These are phyloP conservation scores for Metschnikowia similis DNA, from an alignment of 805 yeast genomes.

Conservation along the genomic window DNA sequence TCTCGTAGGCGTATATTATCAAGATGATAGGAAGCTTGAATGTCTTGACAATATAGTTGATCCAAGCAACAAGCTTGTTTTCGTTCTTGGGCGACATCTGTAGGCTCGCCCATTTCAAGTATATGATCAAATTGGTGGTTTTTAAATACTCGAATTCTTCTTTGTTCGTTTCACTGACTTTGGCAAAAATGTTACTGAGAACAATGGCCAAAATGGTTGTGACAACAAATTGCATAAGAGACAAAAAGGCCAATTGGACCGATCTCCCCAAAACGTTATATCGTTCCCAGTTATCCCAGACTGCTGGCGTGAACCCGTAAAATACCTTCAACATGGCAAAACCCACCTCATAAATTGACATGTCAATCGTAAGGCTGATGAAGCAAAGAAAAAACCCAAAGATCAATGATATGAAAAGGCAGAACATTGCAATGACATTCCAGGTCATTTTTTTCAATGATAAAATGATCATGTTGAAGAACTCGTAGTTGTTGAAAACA, in stretches of 20 bases:
- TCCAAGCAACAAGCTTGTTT: slow-evolving; percentile 8
- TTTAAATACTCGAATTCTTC: slow-evolving; percentile 40
- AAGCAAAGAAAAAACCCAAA: slow-evolving; percentile 55
- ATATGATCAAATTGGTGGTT: slow-evolving; percentile 34
- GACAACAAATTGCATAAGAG: slow-evolving; percentile 51
- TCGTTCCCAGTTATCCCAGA: slow-evolving; percentile 52
- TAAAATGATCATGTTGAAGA: slow-evolving; percentile 48
- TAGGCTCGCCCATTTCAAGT: slow-evolving; percentile 30
- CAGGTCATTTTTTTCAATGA: slow-evolving; percentile 49
- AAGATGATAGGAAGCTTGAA: slow-evolving; percentile 35
- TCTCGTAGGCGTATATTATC: slow-evolving; percentile 32
- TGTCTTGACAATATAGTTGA: slow-evolving; percentile 21
- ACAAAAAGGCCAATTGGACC: slow-evolving; percentile 48
- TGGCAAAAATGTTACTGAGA: slow-evolving; percentile 38
- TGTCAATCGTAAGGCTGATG: slow-evolving; percentile 42
- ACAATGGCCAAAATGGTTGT: slow-evolving; percentile 55
- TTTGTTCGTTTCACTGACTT: slow-evolving; percentile 27
- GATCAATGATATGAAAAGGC: slow-evolving; percentile 46
- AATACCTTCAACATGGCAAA: slow-evolving; percentile 49
- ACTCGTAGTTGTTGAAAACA: slow-evolving; percentile 47
- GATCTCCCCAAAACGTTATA: slow-evolving; percentile 44
- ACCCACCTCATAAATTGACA: slow-evolving; percentile 41
- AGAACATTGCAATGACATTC: slow-evolving; percentile 46
- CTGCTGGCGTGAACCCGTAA: slow-evolving; percentile 58
- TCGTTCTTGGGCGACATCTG: slow-evolving; percentile 11